These are phyloP conservation scores for Calonectria honghensis DNA, from an alignment of 2,329 filamentous ascomycete genomes.

Conservation along the genomic window DNA sequence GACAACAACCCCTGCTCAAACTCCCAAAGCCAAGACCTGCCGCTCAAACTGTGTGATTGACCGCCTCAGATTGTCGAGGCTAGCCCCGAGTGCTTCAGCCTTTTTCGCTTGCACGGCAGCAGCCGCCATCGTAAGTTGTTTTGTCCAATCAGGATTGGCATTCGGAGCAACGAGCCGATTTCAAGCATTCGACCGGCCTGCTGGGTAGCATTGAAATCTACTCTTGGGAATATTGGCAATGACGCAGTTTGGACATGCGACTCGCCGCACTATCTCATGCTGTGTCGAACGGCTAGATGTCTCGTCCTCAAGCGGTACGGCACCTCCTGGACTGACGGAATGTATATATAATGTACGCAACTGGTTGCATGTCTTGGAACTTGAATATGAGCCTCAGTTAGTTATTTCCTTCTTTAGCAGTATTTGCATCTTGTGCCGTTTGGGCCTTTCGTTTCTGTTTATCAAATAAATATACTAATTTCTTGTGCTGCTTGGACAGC, in stretches of 20 bases:
- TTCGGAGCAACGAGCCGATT: not conserved
- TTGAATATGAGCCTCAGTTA: not conserved
- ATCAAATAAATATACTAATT: not conserved
- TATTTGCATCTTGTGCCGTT: not conserved
- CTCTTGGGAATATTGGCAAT: slow-evolving; percentile 25
- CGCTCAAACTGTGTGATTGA: slow-evolving; percentile 41
- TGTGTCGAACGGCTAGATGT: not conserved
- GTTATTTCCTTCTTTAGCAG: not conserved
- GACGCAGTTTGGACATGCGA: slow-evolving; percentile 5
- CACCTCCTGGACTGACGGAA: not conserved
- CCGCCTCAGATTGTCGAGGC: slow-evolving; percentile 29
- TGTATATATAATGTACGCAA: slow-evolving; percentile 24
- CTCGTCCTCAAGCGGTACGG: not conserved
- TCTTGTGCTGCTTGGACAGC: not conserved
- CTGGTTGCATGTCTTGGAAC: not conserved
- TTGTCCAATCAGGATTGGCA: slow-evolving; percentile 14
- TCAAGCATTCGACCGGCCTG: slow-evolving; percentile 3
- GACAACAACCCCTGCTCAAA: slow-evolving; percentile 33
- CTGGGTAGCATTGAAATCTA: slow-evolving; percentile 12
- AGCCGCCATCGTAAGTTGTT: not conserved
- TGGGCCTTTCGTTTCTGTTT: slow-evolving; percentile 12
- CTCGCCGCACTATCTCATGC: slow-evolving; percentile 14
- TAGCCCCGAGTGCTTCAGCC: slow-evolving; percentile 31
- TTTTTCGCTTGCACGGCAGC: slow-evolving; percentile 9
- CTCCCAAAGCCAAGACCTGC: slow-evolving; percentile 30